Evolutionary conservation across 768 basidiomycete species (phyloP).

Genomic region (Leucocoprinus leucothites): DNA sequence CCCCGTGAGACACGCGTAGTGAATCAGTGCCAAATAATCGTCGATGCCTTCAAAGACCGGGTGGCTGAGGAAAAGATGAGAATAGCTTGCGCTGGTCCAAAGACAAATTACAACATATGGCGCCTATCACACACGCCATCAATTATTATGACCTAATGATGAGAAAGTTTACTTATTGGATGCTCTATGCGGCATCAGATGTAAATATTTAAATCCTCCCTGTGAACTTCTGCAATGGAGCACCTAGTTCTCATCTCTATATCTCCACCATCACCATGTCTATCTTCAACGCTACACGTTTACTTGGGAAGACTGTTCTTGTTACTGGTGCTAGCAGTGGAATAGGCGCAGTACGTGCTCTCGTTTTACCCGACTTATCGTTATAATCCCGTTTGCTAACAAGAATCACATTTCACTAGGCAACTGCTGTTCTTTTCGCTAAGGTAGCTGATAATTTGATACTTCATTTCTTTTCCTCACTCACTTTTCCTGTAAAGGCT

Average conservation of each 20-base stretch:
- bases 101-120: conserved; percentile 14
- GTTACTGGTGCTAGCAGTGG: conserved; percentile 89
- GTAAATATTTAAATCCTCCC: neutral
- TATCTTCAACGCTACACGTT: conserved; percentile 75
- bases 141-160: neutral
- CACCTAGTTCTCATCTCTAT: neutral
- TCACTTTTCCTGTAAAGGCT: conserved; percentile 42
- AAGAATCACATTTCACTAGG: conserved; percentile 37
- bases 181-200: neutral
- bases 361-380: neutral
- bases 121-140: conserved; percentile 21
- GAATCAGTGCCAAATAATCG: no score
- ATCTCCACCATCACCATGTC: conserved; percentile 56
- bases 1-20: no score
- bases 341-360: conserved; percentile 75
- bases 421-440: conserved; percentile 86
- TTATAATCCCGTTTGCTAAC: neutral
- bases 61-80: neutral
- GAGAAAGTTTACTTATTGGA: neutral
- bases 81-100: neutral
- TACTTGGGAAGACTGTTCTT: conserved; percentile 83
- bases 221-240: conserved; percentile 1
- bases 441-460: conserved; percentile 46
- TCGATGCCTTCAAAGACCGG: no score
- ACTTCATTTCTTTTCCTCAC: neutral